Base-by-base conservation (phyloP, 306 rosid species). In the Malus fusca region DNA sequence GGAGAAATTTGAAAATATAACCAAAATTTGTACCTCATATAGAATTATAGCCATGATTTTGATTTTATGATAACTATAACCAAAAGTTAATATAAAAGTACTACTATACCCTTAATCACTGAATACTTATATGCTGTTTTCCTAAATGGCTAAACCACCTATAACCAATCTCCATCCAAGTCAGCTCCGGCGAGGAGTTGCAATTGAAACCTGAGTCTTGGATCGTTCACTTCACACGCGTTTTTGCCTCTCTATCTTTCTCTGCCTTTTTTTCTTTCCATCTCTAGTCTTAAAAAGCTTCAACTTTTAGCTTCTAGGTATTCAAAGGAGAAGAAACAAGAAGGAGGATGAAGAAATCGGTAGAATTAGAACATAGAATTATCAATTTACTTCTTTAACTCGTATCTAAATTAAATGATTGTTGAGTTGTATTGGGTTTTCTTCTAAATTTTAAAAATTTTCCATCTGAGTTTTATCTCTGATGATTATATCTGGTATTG, bases 211-310 rank as follows among this genome's bases (percentile, higher is more conserved):
- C 4, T 61, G 25, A 35, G 66, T 83, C 81, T 84, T 77, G 76
- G 79, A 88, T 85, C 83, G 75, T 78, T 82, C 33, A 30, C 33
- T 30, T 30, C 90, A 66, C 79, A 68, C 65, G 53, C 87, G 84
- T 78, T 60, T 77, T n/a, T 72, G 77, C 83, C 59, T 52, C 82
- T 44, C 70, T 44, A 62, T 59, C 66, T 6, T 17, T 74, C 61
- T 55, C 66, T 73, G 30, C 52, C 13, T 55, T 35, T 68, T 79
- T 51, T 60, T 30, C n/a, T 66, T 48, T 72, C 74, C 58, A 81
- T 81, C 72, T 64, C 76, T 52, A 58, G 74, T 18, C 64, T 51
- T 55, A 30, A 62, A 33, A 33, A 37, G 33, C 25, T 73, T 51
- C 78, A 51, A 21, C 71, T 58, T 69, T 30, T 30, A 30, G 33